Evolutionary conservation across 306 rosid species (phyloP), one percentile per base, ranked within the genome.

Genomic region (Clitoria ternatea): DNA sequence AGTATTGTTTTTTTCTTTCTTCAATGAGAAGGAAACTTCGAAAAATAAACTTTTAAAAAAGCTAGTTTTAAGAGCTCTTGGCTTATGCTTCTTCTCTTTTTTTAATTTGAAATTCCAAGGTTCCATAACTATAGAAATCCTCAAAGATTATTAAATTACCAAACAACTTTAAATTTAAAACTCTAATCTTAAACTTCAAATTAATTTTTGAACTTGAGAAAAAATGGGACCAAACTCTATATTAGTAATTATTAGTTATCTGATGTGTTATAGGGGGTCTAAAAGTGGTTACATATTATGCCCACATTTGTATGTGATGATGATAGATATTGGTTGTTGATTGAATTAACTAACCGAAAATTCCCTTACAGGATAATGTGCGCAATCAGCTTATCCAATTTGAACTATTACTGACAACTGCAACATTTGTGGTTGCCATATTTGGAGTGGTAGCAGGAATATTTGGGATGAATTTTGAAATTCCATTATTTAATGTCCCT

Each of bases 311-410:
- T 40, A 40, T 44, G 32, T 20, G 53, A 53, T 15, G 44, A 42
- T 37, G n/a, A 29, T 65, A 48, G 30, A 20, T 36, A 27, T 20
- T 61, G 33, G 35, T 53, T 3, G 52, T 39, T 54, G 14, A 29
- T 24, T 19, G 17, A 26, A 44, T 19, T 65, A 53, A 48, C 59
- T 63, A 7, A 30, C 29, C 13, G 23, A 30, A 47, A 26, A 0
- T 70, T 35, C 62, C 65, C 33, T 66, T 61, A 65, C 89, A 95
- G 99, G 99, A 95, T 85, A 95, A 95, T 52, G 97, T 95, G 8
- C 90, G 99, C 29, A 95, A 95, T 40, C 99, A 91, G 89, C 92
- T 95, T 75, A 95, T 95, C 75, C 99, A 95, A 65, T 95, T 95
- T 66, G 99, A 95, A 82, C 92, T 95, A 37, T 83, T 95, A 62